Conservation (phyloP, 192 early-diverging fungal species). For the Gryganskiella cystojenkinii region DNA sequence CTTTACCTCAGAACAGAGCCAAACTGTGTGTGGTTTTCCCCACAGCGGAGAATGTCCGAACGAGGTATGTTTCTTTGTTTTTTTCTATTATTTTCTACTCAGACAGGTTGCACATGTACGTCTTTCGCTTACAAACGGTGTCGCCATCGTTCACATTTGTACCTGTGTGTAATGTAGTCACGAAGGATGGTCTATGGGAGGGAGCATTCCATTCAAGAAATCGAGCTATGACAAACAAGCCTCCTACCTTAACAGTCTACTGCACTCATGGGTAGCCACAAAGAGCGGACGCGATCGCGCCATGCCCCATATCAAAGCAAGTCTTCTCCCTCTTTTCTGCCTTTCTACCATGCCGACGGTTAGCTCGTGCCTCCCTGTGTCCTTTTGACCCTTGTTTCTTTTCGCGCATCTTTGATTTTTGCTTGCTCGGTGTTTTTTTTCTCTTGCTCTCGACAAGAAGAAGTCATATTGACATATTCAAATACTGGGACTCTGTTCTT, state of each 20-base stretch:
- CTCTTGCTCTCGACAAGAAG: neutral
- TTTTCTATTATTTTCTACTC: neutral
- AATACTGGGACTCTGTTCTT: too few species aligned
- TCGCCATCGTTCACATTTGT: neutral
- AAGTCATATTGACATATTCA: too few species aligned
- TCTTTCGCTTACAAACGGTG: neutral
- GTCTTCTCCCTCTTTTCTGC: neutral
- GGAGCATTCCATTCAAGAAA: conserved; percentile 44
- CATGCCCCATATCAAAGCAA: conserved; percentile 80
- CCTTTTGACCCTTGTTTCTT: neutral
- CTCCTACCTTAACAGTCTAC: conserved; percentile 58
- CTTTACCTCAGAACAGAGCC: conserved; percentile 10
- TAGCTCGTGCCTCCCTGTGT: too few species aligned
- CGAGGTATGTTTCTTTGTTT: conserved; percentile 27
- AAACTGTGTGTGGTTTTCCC: conserved; percentile 66
- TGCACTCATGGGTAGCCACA: conserved; percentile 63
- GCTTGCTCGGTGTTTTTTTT: conserved; percentile 15
- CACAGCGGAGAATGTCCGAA: conserved; percentile 67
- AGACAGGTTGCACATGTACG: neutral
- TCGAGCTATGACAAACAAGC: conserved; percentile 65
- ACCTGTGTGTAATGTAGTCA: conserved; percentile 38
- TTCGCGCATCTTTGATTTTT: neutral
- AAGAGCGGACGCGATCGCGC: conserved; percentile 61
- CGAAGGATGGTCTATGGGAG: conserved; percentile 68
- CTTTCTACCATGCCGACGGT: neutral